A percentile compares a stretch with the other conserved stretches of the same genome.
Conservation (phyloP, 306 rosid species). For the Geum urbanum region DNA sequence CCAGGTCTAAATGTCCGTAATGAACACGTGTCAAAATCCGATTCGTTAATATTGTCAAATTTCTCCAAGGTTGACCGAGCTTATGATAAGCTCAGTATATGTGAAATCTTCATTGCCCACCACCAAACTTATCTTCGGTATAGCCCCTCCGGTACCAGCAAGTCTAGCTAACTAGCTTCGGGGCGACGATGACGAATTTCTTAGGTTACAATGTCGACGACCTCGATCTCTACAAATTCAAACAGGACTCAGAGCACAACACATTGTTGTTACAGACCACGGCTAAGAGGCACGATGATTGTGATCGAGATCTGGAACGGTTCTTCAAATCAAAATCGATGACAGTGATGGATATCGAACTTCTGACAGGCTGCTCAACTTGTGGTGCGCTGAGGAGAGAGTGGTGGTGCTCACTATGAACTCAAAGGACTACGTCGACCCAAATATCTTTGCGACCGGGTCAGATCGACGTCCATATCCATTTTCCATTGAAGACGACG, state of each 20-base stretch:
- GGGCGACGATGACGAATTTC: slow-evolving; percentile 91
- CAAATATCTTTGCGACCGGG: slow-evolving; percentile 65
- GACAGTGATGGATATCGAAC: slow-evolving; percentile 37
- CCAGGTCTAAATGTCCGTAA: too few relatives aligned
- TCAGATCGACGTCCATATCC: slow-evolving; percentile 89
- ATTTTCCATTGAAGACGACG: slow-evolving; percentile 70
- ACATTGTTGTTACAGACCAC: slow-evolving; percentile 51
- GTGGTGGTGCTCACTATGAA: slow-evolving; percentile 83
- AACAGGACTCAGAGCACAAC: slow-evolving; percentile 61
- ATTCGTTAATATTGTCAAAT: too few relatives aligned
- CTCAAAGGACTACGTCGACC: slow-evolving; percentile 58
- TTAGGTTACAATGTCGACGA: slow-evolving; percentile 69
- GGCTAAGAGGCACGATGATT: slow-evolving; percentile 44
- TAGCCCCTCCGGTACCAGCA: slow-evolving; percentile 92
- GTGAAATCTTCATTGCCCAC: too few relatives aligned
- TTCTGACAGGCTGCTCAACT: slow-evolving; percentile 78
- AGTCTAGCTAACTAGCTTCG: slow-evolving; percentile 59
- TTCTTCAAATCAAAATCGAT: slow-evolving; percentile 40
- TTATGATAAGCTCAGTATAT: too few relatives aligned
- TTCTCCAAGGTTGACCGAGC: too few relatives aligned
- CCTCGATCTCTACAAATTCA: slow-evolving; percentile 51
- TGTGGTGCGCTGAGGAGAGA: slow-evolving; percentile 73
- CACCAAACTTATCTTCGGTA: slow-evolving; percentile 32
- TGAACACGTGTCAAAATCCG: too few relatives aligned
- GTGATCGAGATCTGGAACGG: slow-evolving; percentile 78